Percentiles rank a stretch among this genome's conserved stretches.
phyloP scores from a whole-genome alignment of 2,329 filamentous ascomycete genomes.

The Colletotrichum falcatum region DNA sequence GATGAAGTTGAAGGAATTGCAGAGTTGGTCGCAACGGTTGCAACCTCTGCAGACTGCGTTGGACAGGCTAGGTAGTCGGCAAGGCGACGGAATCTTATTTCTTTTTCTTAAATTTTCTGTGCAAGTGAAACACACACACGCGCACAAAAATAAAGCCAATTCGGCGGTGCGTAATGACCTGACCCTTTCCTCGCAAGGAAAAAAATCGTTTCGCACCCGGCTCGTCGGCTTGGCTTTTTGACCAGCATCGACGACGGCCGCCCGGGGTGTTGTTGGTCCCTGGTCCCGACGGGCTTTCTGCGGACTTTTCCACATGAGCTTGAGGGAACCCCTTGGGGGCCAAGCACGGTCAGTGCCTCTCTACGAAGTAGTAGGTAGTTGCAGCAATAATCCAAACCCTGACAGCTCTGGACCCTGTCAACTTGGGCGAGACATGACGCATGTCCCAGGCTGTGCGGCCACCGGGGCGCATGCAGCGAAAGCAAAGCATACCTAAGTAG shows the following conservation, averaged over 20 bases:
- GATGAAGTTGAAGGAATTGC: not conserved
- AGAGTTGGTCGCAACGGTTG: too few species aligned
- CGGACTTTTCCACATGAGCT: not conserved
- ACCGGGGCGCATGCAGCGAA: conserved; percentile 2
- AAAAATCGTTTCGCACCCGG: not conserved
- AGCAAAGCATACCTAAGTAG: not conserved
- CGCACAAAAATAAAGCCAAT: too few species aligned
- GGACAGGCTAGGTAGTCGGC: too few species aligned
- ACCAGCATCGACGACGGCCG: conserved; percentile 1
- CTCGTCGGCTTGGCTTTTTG: conserved; percentile 6
- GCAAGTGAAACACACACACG: not conserved
- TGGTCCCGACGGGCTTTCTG: conserved; percentile 5
- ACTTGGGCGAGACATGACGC: conserved; percentile 18
- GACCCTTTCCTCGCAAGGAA: too few species aligned
- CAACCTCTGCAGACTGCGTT: too few species aligned
- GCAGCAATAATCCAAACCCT: too few species aligned
- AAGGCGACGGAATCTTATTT: not conserved
- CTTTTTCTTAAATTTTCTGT: too few species aligned
- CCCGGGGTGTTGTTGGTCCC: not conserved
- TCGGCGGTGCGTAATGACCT: not conserved
- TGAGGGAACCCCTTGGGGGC: conserved; percentile 17
- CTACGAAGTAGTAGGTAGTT: too few species aligned
- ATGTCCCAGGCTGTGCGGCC: conserved; percentile 3
- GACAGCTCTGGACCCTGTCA: conserved; percentile 35
- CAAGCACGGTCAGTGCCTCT: conserved; percentile 1